Evolutionary conservation across 2,329 filamentous ascomycete species (phyloP).

Genomic region (Cercospora zeae-maydis): DNA sequence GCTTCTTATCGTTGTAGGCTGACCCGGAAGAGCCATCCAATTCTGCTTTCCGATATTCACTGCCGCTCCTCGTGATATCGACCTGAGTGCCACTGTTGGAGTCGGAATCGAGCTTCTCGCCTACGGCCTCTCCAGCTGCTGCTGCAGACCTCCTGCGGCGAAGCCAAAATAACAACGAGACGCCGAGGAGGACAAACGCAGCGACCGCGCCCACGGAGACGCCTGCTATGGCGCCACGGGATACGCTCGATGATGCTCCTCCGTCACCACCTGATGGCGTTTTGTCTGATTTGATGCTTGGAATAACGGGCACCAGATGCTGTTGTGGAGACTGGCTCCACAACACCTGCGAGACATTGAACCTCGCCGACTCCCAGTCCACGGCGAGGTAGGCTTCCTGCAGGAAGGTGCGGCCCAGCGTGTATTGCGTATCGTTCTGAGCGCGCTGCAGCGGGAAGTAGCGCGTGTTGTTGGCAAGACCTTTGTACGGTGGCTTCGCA

Average conservation of each 20-base stretch:
- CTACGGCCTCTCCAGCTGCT: slow-evolving; percentile 13
- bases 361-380: slow-evolving; percentile 48
- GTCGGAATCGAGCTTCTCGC: slow-evolving; percentile 7
- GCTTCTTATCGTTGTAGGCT: slow-evolving; percentile 21
- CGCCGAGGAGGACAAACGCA: slow-evolving; percentile 33
- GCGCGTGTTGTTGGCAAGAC: slow-evolving; percentile 51
- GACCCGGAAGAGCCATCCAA: slow-evolving; percentile 33
- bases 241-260: slow-evolving; percentile 21
- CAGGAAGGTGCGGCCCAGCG: slow-evolving; percentile 65
- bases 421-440: slow-evolving; percentile 52
- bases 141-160: slow-evolving; percentile 20
- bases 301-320: slow-evolving; percentile 32
- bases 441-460: slow-evolving; percentile 66
- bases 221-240: slow-evolving; percentile 43
- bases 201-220: slow-evolving; percentile 43
- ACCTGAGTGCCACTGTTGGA: slow-evolving; percentile 2
- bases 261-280: neutral
- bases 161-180: slow-evolving; percentile 35
- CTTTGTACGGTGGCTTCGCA: slow-evolving; percentile 49
- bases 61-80: slow-evolving; percentile 8
- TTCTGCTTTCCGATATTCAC: slow-evolving; percentile 47
- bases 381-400: slow-evolving; percentile 60
- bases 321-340: slow-evolving; percentile 28
- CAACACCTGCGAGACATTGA: slow-evolving; percentile 44
- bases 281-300: slow-evolving; percentile 4